phyloP scores from a whole-genome alignment of 331 rosid species.

The Rhamnella rubrinervis region DNA sequence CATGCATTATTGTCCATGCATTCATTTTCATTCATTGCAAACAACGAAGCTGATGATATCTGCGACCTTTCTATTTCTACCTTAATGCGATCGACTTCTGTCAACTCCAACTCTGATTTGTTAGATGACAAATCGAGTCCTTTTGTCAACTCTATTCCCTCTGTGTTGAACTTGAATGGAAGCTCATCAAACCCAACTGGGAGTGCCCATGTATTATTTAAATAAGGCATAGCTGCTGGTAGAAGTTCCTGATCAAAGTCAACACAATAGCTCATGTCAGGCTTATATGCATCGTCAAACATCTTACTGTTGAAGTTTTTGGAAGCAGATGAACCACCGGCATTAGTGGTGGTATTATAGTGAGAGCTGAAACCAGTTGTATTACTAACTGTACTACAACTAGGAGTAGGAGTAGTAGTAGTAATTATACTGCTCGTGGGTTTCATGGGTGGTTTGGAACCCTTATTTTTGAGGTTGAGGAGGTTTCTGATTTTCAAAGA shows the following conservation, averaged over 20 bases:
- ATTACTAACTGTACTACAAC: conserved; percentile 1
- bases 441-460: conserved; percentile 16
- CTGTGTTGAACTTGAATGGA: conserved; percentile 23
- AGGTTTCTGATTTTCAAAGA: conserved; percentile 68
- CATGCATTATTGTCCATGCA: conserved; percentile 33
- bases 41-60: conserved; percentile 31
- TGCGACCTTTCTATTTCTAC: conserved; percentile 19
- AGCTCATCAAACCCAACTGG: conserved; percentile 25
- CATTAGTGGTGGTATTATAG: conserved; percentile 11
- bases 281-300: conserved; percentile 36
- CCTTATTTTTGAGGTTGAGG: conserved; percentile 41
- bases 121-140: not conserved
- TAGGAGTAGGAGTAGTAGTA: conserved; percentile 12
- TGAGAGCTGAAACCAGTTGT: conserved; percentile 9
- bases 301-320: conserved; percentile 23
- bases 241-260: conserved; percentile 20
- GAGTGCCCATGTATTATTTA: conserved; percentile 45
- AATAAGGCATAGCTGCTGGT: conserved; percentile 16
- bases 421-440: conserved; percentile 8
- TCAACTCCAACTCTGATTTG: conserved; percentile 20
- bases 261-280: conserved; percentile 46
- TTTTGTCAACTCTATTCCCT: conserved; percentile 22
- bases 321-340: conserved; percentile 24
- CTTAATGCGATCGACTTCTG: conserved; percentile 22
- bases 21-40: conserved; percentile 37